phyloP scores from a whole-genome alignment of 176 grass and related monocot species.

The Oryza brachyantha region DNA sequence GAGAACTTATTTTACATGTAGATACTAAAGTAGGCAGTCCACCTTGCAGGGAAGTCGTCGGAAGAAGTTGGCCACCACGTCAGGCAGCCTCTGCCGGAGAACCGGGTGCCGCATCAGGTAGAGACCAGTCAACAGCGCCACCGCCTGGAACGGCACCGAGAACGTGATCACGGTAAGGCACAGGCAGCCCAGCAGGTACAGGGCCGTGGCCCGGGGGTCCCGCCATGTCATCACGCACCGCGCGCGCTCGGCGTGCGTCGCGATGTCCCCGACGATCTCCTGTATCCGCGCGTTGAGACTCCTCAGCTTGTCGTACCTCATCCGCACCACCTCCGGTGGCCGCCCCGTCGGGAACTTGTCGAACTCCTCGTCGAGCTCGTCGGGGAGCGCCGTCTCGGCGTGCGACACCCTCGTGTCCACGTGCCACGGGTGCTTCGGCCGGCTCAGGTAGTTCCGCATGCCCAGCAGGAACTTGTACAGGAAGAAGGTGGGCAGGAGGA shows the following conservation, averaged over 20 bases:
- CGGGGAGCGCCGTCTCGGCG: constrained; percentile 46
- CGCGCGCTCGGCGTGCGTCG: constrained; percentile 53
- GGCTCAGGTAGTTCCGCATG: constrained; percentile 55
- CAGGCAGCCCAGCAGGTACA: constrained; percentile 57
- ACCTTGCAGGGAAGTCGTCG: constrained; percentile 63
- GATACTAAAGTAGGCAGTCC: constrained; percentile 59
- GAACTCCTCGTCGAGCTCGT: constrained; percentile 94
- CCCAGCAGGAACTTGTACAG: constrained; percentile 65
- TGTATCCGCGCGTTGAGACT: constrained; percentile 71
- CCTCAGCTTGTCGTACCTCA: constrained; percentile 76
- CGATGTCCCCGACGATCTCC: constrained; percentile 66
- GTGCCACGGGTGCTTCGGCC: constrained; percentile 63
- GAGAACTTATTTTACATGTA: neutral
- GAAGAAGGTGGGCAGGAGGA: constrained; percentile 70
- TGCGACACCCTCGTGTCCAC: constrained; percentile 71
- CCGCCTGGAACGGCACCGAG: constrained; percentile 57
- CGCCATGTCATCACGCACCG: constrained; percentile 55
- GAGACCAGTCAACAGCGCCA: constrained; percentile 55
- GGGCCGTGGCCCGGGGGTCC: constrained; percentile 57
- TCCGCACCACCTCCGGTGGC: constrained; percentile 58
- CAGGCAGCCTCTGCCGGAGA: constrained; percentile 55
- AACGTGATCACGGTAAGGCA: constrained; percentile 45
- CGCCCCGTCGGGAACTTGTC: constrained; percentile 66
- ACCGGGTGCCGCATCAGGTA: constrained; percentile 70
- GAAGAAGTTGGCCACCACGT: constrained; percentile 63